Evolutionary conservation across 129 eudicot genomes (phyloP).

Genomic region (Flaveria bidentis): DNA sequence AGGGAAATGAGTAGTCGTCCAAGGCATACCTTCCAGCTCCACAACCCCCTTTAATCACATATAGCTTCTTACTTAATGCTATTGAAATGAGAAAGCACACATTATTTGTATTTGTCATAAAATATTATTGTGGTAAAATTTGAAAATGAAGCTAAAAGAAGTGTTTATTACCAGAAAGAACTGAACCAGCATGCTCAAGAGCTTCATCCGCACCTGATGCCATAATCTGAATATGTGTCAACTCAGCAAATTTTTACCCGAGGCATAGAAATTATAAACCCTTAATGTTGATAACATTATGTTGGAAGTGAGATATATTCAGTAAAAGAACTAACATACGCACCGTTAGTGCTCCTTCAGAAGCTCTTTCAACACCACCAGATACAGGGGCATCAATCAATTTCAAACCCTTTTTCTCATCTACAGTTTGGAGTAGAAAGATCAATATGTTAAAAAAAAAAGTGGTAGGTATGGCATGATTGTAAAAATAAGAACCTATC

Average conservation of each 20-base stretch:
- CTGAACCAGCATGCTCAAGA: constrained; percentile 75
- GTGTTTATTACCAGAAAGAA: constrained; percentile 67
- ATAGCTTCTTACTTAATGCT: constrained; percentile 98
- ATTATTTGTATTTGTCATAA: constrained; percentile 13
- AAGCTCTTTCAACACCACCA: constrained; percentile 95
- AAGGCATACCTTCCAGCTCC: constrained; percentile 92
- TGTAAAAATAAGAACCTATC: neutral
- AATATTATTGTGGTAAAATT: neutral
- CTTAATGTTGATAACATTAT: constrained; percentile 9
- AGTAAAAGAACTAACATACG: constrained; percentile 29
- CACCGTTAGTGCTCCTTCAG: constrained; percentile 93
- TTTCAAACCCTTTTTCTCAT: constrained; percentile 68
- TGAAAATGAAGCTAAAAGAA: neutral
- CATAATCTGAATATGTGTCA: constrained; percentile 62
- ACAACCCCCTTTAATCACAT: constrained; percentile 86
- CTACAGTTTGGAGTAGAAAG: constrained; percentile 35
- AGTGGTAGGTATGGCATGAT: neutral
- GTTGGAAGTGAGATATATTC: constrained; percentile 10
- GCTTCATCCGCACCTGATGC: constrained; percentile 96
- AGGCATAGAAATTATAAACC: constrained; percentile 13
- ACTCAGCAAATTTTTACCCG: constrained; percentile 14
- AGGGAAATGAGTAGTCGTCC: constrained; percentile 20
- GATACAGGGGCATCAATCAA: constrained; percentile 99
- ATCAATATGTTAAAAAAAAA: constrained; percentile 27
- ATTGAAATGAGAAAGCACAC: constrained; percentile 33